phyloP scores from a whole-genome alignment of 1,284 basidiomycete species.

The Heterobasidion occidentale region DNA sequence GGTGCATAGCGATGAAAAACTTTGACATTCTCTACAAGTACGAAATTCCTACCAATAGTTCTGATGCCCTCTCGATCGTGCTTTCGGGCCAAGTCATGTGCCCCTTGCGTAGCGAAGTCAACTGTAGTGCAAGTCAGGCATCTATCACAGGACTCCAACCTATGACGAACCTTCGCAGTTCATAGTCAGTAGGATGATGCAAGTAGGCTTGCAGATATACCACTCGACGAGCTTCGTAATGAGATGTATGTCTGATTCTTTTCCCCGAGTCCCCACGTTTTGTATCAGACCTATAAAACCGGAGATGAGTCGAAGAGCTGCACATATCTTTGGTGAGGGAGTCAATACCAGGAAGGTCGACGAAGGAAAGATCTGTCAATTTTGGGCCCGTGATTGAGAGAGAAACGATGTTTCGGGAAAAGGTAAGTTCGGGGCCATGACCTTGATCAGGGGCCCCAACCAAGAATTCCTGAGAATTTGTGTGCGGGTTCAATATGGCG shows the following conservation, averaged over 20 bases:
- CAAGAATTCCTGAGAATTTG: constrained; percentile 29
- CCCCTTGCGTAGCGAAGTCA: constrained; percentile 68
- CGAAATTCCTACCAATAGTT: constrained; percentile 48
- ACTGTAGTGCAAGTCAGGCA: constrained; percentile 28
- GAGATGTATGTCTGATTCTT: constrained; percentile 47
- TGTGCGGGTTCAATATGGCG: constrained; percentile 55
- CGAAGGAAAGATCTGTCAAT: constrained; percentile 39
- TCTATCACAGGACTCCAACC: background rate
- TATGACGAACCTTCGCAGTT: constrained; percentile 56
- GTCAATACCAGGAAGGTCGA: constrained; percentile 45
- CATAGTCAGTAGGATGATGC: constrained; percentile 61
- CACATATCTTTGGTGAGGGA: constrained; percentile 51
- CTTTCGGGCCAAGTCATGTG: constrained; percentile 46
- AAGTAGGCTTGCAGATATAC: constrained; percentile 58
- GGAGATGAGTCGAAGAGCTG: constrained; percentile 26
- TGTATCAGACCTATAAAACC: constrained; percentile 47
- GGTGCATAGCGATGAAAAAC: background rate
- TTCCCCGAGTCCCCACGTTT: constrained; percentile 40
- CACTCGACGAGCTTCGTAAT: constrained; percentile 49
- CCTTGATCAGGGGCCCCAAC: constrained; percentile 19
- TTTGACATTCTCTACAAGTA: background rate
- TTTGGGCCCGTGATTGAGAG: constrained; percentile 37
- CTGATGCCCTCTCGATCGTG: constrained; percentile 52
- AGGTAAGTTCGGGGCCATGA: constrained; percentile 22
- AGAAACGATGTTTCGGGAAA: constrained; percentile 51